Conservation (phyloP, 345 rosid species). For the Corchorus olitorius region DNA sequence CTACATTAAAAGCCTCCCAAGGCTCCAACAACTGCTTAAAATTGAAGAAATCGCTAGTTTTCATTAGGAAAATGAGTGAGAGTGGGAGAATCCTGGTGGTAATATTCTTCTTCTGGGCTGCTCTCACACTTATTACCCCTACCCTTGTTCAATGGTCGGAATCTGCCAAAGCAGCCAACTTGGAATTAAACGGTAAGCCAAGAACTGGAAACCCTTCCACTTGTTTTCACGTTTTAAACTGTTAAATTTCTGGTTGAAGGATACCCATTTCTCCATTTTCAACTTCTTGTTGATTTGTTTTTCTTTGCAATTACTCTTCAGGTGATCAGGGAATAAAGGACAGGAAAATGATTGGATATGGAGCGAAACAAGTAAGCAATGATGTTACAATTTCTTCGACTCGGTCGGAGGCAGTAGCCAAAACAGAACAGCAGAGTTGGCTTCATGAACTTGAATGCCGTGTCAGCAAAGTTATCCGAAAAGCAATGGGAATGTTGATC, state of each 20-base stretch:
- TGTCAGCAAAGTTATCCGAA: background rate
- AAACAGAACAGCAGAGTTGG: slow-evolving; percentile 28
- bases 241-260: background rate
- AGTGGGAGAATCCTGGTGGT: slow-evolving; percentile 71
- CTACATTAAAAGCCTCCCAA: slow-evolving; percentile 1
- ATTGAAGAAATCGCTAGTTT: background rate
- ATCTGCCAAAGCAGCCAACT: slow-evolving; percentile 45
- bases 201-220: background rate
- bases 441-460: slow-evolving; percentile 21
- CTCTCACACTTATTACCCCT: slow-evolving; percentile 84
- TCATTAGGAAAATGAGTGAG: slow-evolving; percentile 44
- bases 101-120: slow-evolving; percentile 94
- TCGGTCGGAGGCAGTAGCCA: slow-evolving; percentile 9
- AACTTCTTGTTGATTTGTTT: background rate
- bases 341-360: slow-evolving; percentile 49
- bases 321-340: slow-evolving; percentile 37
- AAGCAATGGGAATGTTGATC: slow-evolving; percentile 15
- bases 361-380: slow-evolving; percentile 27
- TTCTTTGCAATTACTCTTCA: slow-evolving; percentile 20
- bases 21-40: background rate
- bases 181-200: slow-evolving; percentile 38
- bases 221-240: background rate
- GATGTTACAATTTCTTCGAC: slow-evolving; percentile 8
- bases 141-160: slow-evolving; percentile 77
- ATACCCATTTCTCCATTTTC: background rate